A percentile compares a stretch with the other conserved stretches of the same genome.
These are phyloP conservation scores for Phytophthora hibernalis DNA, from an alignment of 352 stramenopile genomes.

Conservation along the genomic window DNA sequence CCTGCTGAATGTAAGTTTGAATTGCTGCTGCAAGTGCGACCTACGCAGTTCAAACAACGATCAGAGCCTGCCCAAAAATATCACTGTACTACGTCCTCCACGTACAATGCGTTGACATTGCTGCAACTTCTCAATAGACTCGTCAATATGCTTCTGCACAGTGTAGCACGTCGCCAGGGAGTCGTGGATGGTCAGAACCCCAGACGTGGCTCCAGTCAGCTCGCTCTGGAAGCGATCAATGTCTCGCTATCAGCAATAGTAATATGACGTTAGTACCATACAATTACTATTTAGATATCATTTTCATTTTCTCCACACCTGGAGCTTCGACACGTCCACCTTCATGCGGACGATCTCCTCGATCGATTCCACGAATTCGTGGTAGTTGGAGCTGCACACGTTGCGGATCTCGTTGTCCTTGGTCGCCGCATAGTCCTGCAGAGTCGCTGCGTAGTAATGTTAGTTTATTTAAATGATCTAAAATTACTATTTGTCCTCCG, in stretches of 20 bases:
- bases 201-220: slow-evolving; percentile 52
- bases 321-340: slow-evolving; percentile 67
- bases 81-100: neutral
- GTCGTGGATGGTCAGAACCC: slow-evolving; percentile 63
- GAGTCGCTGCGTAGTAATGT: slow-evolving; percentile 45
- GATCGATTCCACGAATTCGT: slow-evolving; percentile 84
- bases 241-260: slow-evolving; percentile 46
- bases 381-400: slow-evolving; percentile 83
- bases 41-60: slow-evolving; percentile 27
- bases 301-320: slow-evolving; percentile 35
- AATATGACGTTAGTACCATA: slow-evolving; percentile 1
- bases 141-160: slow-evolving; percentile 75
- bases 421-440: slow-evolving; percentile 60
- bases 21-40: slow-evolving; percentile 71
- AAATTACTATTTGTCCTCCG: slow-evolving; percentile 5
- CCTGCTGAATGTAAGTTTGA: slow-evolving; percentile 69
- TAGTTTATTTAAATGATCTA: neutral
- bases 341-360: slow-evolving; percentile 88
- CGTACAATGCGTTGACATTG: slow-evolving; percentile 81
- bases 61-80: neutral
- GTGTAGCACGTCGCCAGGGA: slow-evolving; percentile 63
- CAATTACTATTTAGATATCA: neutral
- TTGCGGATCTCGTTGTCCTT: slow-evolving; percentile 81
- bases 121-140: slow-evolving; percentile 81
- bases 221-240: slow-evolving; percentile 76